phyloP scores from a whole-genome alignment of 768 basidiomycete species.

The Gloeostereum incarnatum region DNA sequence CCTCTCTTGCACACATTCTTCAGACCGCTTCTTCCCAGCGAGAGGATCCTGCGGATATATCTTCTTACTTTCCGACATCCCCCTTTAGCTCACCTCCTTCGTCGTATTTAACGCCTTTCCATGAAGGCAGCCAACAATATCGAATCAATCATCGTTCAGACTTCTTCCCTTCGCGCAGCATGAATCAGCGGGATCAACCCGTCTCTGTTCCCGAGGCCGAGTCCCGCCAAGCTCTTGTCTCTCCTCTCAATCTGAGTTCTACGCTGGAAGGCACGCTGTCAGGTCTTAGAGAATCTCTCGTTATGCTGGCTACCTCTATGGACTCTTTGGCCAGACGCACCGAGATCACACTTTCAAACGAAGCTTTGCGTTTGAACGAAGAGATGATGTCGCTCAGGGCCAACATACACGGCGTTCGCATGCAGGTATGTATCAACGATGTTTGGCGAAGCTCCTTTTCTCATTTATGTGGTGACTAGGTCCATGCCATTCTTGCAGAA shows the following conservation, averaged over 20 bases:
- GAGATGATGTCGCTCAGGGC: conserved; percentile 64
- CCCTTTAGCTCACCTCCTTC: background rate
- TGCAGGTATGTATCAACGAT: conserved; percentile 46
- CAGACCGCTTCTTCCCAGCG: conserved; percentile 2
- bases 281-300: conserved; percentile 50
- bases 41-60: conserved; percentile 9
- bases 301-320: conserved; percentile 47
- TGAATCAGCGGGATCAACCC: conserved; percentile 7
- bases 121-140: background rate
- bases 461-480: conserved; percentile 20
- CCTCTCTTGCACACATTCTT: conserved; percentile 1
- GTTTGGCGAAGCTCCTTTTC: conserved; percentile 1
- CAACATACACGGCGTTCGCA: conserved; percentile 64
- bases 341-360: conserved; percentile 62
- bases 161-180: conserved; percentile 1
- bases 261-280: conserved; percentile 54
- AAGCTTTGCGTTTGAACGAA: conserved; percentile 62
- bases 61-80: conserved; percentile 12
- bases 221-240: conserved; percentile 21
- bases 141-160: background rate
- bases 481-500: conserved; percentile 75
- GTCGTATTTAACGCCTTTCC: background rate
- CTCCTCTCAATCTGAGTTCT: conserved; percentile 54
- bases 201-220: conserved; percentile 1
- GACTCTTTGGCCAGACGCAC: conserved; percentile 53